phyloP scores from a whole-genome alignment of 169 alveolate species.

The Plasmodium gonderi region DNA sequence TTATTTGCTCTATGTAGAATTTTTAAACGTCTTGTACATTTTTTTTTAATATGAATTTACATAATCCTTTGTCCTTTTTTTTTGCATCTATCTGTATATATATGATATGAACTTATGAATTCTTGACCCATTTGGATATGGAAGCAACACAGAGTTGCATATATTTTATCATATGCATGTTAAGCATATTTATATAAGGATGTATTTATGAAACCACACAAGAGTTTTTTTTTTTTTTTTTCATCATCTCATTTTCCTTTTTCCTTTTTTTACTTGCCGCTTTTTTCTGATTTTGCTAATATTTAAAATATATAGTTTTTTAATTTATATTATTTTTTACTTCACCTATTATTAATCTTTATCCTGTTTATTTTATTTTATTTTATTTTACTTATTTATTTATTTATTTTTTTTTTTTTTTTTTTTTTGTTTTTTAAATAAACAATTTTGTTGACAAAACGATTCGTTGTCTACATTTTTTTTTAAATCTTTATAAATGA shows the following conservation, averaged over 20 bases:
- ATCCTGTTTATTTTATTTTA: not conserved
- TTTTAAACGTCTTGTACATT: not conserved
- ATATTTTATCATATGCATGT: no score
- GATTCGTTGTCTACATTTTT: not conserved
- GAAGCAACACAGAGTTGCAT: not conserved
- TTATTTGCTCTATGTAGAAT: not conserved
- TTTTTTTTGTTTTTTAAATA: conserved; percentile 12
- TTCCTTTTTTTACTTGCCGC: not conserved
- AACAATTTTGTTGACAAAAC: conserved; percentile 26
- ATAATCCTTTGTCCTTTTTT: not conserved
- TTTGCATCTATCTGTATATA: not conserved
- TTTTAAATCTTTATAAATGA: conserved; percentile 13
- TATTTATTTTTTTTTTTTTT: not conserved
- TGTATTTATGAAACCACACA: not conserved
- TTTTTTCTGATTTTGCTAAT: not conserved
- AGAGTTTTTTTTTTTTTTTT: not conserved
- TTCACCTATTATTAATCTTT: conserved; percentile 2
- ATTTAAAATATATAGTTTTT: not conserved
- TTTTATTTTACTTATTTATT: conserved; percentile 3
- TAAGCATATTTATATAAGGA: not conserved
- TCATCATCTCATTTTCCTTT: no score
- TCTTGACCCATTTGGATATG: not conserved
- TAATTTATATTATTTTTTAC: conserved; percentile 11
- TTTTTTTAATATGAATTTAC: not conserved
- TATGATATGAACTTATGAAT: not conserved